Evolutionary conservation across 108 stramenopile species (phyloP).

Genomic region (Skeletonema tropicum): DNA sequence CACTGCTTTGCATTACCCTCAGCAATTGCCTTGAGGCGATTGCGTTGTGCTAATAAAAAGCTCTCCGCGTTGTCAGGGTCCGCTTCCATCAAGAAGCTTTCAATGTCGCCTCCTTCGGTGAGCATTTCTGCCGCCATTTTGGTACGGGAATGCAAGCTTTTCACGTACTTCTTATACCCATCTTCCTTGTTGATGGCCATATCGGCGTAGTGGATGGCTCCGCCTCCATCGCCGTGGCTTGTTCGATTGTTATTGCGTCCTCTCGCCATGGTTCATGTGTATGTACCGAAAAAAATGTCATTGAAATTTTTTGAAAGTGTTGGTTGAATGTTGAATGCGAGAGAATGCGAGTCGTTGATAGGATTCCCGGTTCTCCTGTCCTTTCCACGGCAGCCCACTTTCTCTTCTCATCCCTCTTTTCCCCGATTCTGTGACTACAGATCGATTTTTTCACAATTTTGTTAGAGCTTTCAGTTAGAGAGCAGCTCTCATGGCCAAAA

Average conservation of each 20-base stretch:
- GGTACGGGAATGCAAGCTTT: slow-evolving; percentile 41
- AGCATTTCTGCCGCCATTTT: slow-evolving; percentile 45
- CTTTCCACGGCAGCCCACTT: neutral
- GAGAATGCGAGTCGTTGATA: too few species aligned
- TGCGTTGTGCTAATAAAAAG: slow-evolving; percentile 42
- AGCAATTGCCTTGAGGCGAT: slow-evolving; percentile 52
- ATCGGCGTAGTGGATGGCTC: slow-evolving; percentile 35
- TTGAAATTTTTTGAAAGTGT: too few species aligned
- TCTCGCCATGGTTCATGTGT: slow-evolving; percentile 10
- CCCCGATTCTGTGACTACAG: neutral
- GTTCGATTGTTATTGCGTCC: slow-evolving; percentile 9
- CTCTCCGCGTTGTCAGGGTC: slow-evolving; percentile 17
- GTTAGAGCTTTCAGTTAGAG: neutral
- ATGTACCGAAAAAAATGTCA: neutral
- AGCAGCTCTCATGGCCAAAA: neutral
- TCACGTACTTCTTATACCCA: slow-evolving; percentile 35
- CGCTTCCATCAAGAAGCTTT: slow-evolving; percentile 32
- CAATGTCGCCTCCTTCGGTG: slow-evolving; percentile 42
- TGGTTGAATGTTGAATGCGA: too few species aligned
- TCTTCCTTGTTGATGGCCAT: slow-evolving; percentile 50
- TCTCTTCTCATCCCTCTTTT: neutral
- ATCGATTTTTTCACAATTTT: neutral
- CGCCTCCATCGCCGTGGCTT: slow-evolving; percentile 17
- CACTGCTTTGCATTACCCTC: slow-evolving; percentile 53
- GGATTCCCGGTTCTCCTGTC: neutral